phyloP scores from a whole-genome alignment of 768 basidiomycete species.

The Dacryopinax primogenitus region DNA sequence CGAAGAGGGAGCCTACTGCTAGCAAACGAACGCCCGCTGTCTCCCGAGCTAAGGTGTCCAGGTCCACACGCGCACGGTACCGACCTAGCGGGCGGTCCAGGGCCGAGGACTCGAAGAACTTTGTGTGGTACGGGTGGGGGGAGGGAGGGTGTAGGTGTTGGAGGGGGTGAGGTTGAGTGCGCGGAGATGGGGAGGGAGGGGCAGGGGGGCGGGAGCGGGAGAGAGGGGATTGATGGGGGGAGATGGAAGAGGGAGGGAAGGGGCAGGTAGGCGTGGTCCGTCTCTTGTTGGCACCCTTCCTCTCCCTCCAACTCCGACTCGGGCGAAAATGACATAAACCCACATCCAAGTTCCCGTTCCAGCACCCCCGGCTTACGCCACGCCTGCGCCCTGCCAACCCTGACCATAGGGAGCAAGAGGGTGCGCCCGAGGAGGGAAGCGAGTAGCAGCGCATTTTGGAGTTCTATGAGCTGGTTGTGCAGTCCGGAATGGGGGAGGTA shows the following conservation, averaged over 20 bases:
- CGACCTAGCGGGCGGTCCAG: constrained; percentile 18
- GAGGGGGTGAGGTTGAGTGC: constrained; percentile 28
- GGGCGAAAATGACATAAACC: no score
- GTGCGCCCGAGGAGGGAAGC: constrained; percentile 60
- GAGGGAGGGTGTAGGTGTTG: constrained; percentile 44
- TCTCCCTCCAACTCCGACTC: background rate
- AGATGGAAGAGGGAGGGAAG: constrained; percentile 63
- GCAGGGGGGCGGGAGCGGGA: constrained; percentile 41
- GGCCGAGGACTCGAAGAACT: constrained; percentile 39
- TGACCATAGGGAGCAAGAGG: constrained; percentile 62
- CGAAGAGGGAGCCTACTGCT: constrained; percentile 64
- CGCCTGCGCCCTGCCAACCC: constrained; percentile 51
- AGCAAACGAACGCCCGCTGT: constrained; percentile 39
- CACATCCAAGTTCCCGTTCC: constrained; percentile 30
- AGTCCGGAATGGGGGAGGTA: constrained; percentile 77
- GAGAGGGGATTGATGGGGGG: constrained; percentile 25
- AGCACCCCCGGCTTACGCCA: constrained; percentile 46
- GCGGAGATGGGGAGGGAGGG: constrained; percentile 36
- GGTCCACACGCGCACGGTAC: constrained; percentile 21
- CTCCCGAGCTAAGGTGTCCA: constrained; percentile 32
- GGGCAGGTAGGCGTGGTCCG: constrained; percentile 47
- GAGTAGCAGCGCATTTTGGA: constrained; percentile 73
- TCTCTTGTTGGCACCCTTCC: constrained; percentile 47
- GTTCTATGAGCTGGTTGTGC: constrained; percentile 75
- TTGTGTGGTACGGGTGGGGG: constrained; percentile 46